phyloP scores from a whole-genome alignment of 2,329 filamentous ascomycete genomes.

The Leptographium wingfieldii region DNA sequence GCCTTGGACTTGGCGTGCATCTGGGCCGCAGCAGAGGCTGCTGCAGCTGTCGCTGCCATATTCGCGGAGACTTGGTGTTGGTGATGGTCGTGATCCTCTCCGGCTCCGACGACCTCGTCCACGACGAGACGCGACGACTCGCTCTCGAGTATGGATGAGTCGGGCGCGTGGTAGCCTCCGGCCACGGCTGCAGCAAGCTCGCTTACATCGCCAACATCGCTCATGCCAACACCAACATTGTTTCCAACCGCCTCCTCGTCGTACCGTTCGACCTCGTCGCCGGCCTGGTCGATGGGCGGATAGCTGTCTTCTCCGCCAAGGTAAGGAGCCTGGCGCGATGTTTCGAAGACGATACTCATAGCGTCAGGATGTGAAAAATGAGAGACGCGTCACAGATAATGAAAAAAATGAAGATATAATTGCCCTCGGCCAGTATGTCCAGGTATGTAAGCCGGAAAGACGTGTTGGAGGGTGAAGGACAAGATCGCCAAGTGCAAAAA shows the following conservation, averaged over 20 bases:
- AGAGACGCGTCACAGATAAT: neutral
- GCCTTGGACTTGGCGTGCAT: neutral
- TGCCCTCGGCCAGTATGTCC: neutral
- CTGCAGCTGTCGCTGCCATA: conserved; percentile 6
- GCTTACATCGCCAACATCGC: conserved; percentile 9
- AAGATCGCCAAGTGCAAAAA: neutral
- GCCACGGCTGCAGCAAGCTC: conserved; percentile 11
- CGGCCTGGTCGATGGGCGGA: conserved; percentile 13
- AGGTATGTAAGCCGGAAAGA: neutral
- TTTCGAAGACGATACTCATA: conserved; percentile 15
- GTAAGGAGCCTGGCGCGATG: conserved; percentile 8
- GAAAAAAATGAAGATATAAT: neutral
- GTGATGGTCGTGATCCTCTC: neutral
- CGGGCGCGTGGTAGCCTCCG: conserved; percentile 9
- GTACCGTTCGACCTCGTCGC: conserved; percentile 11
- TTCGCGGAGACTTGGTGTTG: conserved; percentile 6
- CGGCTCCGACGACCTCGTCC: conserved; percentile 1
- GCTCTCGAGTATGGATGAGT: conserved; percentile 11
- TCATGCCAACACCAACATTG: conserved; percentile 5
- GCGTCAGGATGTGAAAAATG: neutral
- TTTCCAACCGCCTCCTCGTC: conserved; percentile 10
- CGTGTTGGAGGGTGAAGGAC: neutral
- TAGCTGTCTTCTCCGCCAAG: conserved; percentile 13
- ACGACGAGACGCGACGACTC: conserved; percentile 8
- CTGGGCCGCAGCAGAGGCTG: neutral